Conservation (phyloP, 306 rosid genomes). For the Trifolium dubium region DNA sequence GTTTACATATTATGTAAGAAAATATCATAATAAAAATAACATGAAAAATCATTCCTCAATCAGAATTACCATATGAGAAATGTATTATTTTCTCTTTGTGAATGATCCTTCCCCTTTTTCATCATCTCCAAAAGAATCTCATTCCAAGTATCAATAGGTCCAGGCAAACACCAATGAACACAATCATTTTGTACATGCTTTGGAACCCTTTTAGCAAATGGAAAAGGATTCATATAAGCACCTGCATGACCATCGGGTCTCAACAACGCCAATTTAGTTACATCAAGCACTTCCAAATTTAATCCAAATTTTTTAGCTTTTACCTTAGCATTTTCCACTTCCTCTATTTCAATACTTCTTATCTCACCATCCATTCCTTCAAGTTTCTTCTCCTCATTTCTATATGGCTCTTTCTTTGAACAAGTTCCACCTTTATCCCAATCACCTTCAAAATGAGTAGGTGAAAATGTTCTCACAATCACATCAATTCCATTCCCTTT, state of each 20-base stretch:
- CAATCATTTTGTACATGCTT: conserved; percentile 50
- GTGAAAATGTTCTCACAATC: too few relatives aligned
- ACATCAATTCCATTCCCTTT: background rate
- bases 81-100: background rate
- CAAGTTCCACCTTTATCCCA: too few relatives aligned
- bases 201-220: background rate
- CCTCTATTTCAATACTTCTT: too few relatives aligned
- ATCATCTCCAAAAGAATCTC: conserved; percentile 58
- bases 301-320: too few relatives aligned
- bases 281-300: too few relatives aligned
- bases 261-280: too few relatives aligned
- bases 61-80: background rate
- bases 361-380: too few relatives aligned
- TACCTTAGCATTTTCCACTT: too few relatives aligned
- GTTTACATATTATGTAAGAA: background rate
- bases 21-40: background rate
- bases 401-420: too few relatives aligned
- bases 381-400: too few relatives aligned
- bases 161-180: conserved; percentile 90
- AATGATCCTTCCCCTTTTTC: conserved; percentile 22
- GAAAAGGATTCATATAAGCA: background rate
- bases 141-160: conserved; percentile 85
- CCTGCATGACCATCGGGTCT: too few relatives aligned
- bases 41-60: background rate
- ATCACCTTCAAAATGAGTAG: too few relatives aligned